Base-by-base conservation (phyloP, 2,329 filamentous ascomycete genomes). In the Sarocladium strictum region DNA sequence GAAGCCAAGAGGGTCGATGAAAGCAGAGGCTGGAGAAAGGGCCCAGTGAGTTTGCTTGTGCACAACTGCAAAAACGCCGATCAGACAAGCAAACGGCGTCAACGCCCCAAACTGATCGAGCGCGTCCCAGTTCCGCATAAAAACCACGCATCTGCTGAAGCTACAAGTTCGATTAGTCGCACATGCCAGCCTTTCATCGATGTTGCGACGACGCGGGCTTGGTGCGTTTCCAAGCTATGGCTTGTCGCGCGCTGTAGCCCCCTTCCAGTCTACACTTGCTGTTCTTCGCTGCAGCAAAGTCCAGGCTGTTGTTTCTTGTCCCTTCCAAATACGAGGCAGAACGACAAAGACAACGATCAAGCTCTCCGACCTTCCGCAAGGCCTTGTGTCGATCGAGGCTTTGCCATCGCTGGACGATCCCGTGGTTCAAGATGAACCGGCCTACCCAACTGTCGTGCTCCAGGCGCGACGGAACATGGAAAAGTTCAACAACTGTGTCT, bases 381-480 rank as follows among this genome's bases (percentile, higher is more conserved):
- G 79, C 21, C 61, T 72, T 26, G 67, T 78, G 19, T 26, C 56
- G 3, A 32, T 19, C 3, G 54, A 57, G 14, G 65, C 71, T 27
- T 55, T 72, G 14, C 66, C 71, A 29, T 55, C 72, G 14, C 59
- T 61, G 26, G 73, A 80, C 24, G 69, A 85, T 27, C 63, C 74
- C 58, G 69, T 26, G 3, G 24, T 23, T 11, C 53, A 74, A 24
- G 67, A 74, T 54, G 72, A 62, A 15, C 79, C 81, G 15, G 65
- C 73, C 4, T 97, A 97, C 69, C 92, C 94, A 15, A 88, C 90
- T n/a, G 88, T 97, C 49, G 76, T 97, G 56, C 83, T 90, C 65
- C 91, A 96, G 67, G 93, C 90, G 26, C 83, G 84, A 55, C 89
- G 85, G 61, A 95, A 96, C 71, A 96, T 97, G 86, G 80, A 84